phyloP scores from a whole-genome alignment of 2,329 filamentous ascomycete species.

The Botrytis squamosa region DNA sequence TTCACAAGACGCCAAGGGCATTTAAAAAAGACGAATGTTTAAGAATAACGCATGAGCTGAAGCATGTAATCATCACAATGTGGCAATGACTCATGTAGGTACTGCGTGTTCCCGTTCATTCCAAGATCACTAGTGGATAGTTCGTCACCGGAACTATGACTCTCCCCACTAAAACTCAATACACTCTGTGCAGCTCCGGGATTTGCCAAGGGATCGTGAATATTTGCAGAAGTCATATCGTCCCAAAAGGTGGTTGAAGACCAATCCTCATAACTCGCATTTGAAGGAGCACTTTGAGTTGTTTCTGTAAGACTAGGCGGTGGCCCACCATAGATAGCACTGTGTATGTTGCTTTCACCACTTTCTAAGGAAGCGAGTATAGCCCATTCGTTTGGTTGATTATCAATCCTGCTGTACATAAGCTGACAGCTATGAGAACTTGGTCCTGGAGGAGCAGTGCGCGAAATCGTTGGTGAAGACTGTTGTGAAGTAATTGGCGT shows the following conservation, averaged over 20 bases:
- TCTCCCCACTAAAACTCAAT: constrained; percentile 59
- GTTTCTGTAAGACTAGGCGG: constrained; percentile 34
- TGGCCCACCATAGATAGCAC: constrained; percentile 73
- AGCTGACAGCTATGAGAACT: constrained; percentile 29
- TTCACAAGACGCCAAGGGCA: background rate
- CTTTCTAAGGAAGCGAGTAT: constrained; percentile 76
- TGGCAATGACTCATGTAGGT: background rate
- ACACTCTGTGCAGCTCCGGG: constrained; percentile 50
- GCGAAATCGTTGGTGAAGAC: constrained; percentile 45
- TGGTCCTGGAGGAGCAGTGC: constrained; percentile 34
- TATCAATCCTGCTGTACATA: constrained; percentile 41
- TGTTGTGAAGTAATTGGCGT: constrained; percentile 49
- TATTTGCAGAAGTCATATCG: constrained; percentile 42
- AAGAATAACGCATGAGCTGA: background rate
- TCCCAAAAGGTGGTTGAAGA: constrained; percentile 53
- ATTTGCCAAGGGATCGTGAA: constrained; percentile 40
- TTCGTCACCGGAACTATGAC: constrained; percentile 53
- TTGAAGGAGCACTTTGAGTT: constrained; percentile 22
- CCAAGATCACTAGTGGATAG: constrained; percentile 34
- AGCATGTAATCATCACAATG: background rate
- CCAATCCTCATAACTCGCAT: constrained; percentile 46
- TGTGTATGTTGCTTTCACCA: constrained; percentile 79
- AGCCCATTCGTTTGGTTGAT: constrained; percentile 66
- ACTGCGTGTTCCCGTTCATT: constrained; percentile 4
- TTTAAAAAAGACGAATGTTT: background rate